These are phyloP conservation scores for Miscanthus lutarioriparius DNA, from an alignment of 176 grass and related monocot genomes.

Conservation along the genomic window DNA sequence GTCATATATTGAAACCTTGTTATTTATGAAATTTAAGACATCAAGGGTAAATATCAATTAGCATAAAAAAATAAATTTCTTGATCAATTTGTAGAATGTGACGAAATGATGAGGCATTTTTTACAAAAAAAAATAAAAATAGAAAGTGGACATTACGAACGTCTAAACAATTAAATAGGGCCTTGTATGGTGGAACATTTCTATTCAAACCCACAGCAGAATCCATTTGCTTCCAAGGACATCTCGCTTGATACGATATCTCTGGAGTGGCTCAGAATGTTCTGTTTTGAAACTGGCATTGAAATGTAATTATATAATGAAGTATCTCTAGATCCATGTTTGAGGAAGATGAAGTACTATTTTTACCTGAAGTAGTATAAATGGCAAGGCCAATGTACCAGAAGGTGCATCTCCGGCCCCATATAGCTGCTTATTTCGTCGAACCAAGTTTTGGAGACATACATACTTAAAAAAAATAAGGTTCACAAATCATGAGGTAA, in stretches of 20 bases:
- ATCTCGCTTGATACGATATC: not conserved
- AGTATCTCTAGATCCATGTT: not conserved
- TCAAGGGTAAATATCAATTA: too few species aligned
- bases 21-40: too few species aligned
- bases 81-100: too few species aligned
- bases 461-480: slow-evolving; percentile 47
- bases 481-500: slow-evolving; percentile 6
- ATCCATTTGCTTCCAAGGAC: not conserved
- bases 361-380: slow-evolving; percentile 87
- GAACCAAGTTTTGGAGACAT: slow-evolving; percentile 85
- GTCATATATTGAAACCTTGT: too few species aligned
- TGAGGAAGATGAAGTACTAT: slow-evolving; percentile 4
- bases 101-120: too few species aligned
- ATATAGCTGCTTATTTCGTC: slow-evolving; percentile 81
- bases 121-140: too few species aligned
- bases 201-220: not conserved
- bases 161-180: not conserved
- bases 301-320: not conserved
- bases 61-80: too few species aligned
- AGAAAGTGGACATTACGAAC: not conserved
- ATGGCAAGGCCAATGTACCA: slow-evolving; percentile 76
- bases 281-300: not conserved
- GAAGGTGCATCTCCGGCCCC: slow-evolving; percentile 66
- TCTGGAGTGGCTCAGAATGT: not conserved
- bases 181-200: not conserved